A percentile compares a stretch with the other conserved stretches of the same genome.
These are phyloP conservation scores for Trichoderma koningii DNA, from an alignment of 2,329 filamentous ascomycete genomes.

Conservation along the genomic window DNA sequence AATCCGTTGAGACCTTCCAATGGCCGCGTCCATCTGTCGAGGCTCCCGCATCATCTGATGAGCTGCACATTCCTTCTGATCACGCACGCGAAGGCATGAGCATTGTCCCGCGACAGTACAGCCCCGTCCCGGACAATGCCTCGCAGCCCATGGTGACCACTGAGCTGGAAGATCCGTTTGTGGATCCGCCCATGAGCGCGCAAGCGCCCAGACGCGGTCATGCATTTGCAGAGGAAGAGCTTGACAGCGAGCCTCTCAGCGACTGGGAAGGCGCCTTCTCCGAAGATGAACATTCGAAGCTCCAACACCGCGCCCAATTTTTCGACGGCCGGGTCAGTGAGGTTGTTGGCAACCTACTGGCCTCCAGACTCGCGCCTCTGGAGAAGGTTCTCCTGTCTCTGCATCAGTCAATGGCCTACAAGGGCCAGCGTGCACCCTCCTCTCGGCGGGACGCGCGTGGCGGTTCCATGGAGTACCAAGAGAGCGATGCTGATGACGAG, in stretches of 20 bases:
- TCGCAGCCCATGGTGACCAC: slow-evolving; percentile 50
- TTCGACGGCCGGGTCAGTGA: slow-evolving; percentile 90
- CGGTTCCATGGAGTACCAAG: slow-evolving; percentile 66
- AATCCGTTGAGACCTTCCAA: slow-evolving; percentile 50
- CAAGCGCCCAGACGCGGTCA: slow-evolving; percentile 55
- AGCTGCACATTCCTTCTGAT: slow-evolving; percentile 52
- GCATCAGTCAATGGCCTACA: slow-evolving; percentile 64
- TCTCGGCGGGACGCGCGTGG: slow-evolving; percentile 64
- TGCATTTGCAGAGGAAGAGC: slow-evolving; percentile 48
- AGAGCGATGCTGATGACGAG: slow-evolving; percentile 94
- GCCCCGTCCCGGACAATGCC: slow-evolving; percentile 50
- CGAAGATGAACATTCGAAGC: slow-evolving; percentile 79
- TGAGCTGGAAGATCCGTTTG: slow-evolving; percentile 65
- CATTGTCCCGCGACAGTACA: slow-evolving; percentile 65
- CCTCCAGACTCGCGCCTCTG: slow-evolving; percentile 75
- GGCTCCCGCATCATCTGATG: slow-evolving; percentile 53
- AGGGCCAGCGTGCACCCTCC: slow-evolving; percentile 58
- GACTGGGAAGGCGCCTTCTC: slow-evolving; percentile 91
- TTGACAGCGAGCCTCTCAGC: slow-evolving; percentile 63
- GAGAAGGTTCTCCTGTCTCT: slow-evolving; percentile 78
- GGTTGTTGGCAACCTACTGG: slow-evolving; percentile 75
- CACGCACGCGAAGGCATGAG: slow-evolving; percentile 72
- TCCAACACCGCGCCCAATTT: slow-evolving; percentile 79
- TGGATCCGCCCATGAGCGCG: slow-evolving; percentile 53
- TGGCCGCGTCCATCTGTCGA: slow-evolving; percentile 42